Conservation (phyloP, 257 asterid species). For the Ilex aquifolium region DNA sequence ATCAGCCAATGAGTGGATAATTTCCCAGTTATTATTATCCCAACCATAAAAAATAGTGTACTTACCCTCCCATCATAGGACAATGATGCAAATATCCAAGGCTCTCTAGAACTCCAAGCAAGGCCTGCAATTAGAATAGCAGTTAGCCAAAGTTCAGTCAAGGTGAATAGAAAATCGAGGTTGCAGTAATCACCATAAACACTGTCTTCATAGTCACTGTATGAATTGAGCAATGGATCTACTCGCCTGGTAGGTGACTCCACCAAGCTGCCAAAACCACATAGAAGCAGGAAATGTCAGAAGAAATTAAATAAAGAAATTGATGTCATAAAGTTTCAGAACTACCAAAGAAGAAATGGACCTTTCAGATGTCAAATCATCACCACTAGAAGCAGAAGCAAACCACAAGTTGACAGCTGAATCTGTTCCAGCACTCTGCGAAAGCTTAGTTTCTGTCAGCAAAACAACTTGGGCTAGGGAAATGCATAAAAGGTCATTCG, state of each 20-base stretch:
- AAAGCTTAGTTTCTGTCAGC: slow-evolving; percentile 30
- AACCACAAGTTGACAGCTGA: slow-evolving; percentile 89
- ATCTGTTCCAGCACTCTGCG: slow-evolving; percentile 98
- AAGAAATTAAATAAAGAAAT: slow-evolving; percentile 5
- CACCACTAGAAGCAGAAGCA: slow-evolving; percentile 42
- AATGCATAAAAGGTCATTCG: slow-evolving; percentile 12
- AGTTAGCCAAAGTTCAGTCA: slow-evolving; percentile 19
- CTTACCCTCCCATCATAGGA: slow-evolving; percentile 97
- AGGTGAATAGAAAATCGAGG: slow-evolving; percentile 6
- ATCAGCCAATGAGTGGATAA: background rate
- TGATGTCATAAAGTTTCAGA: background rate
- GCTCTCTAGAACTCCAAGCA: slow-evolving; percentile 95
- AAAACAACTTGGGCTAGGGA: background rate
- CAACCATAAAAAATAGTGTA: background rate
- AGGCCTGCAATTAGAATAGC: slow-evolving; percentile 48
- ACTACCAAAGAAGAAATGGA: slow-evolving; percentile 16
- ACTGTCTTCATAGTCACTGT: slow-evolving; percentile 88
- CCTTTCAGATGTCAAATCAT: slow-evolving; percentile 50
- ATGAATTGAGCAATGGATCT: slow-evolving; percentile 65
- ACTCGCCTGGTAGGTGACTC: slow-evolving; percentile 32
- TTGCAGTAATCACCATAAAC: slow-evolving; percentile 65
- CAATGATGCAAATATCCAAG: slow-evolving; percentile 93
- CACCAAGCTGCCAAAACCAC: slow-evolving; percentile 32
- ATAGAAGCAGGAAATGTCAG: slow-evolving; percentile 9
- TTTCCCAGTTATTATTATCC: too few relatives aligned